phyloP scores from a whole-genome alignment of 371 early-diverging fungal genomes.

The Thermomucor indicae-seudaticae region DNA sequence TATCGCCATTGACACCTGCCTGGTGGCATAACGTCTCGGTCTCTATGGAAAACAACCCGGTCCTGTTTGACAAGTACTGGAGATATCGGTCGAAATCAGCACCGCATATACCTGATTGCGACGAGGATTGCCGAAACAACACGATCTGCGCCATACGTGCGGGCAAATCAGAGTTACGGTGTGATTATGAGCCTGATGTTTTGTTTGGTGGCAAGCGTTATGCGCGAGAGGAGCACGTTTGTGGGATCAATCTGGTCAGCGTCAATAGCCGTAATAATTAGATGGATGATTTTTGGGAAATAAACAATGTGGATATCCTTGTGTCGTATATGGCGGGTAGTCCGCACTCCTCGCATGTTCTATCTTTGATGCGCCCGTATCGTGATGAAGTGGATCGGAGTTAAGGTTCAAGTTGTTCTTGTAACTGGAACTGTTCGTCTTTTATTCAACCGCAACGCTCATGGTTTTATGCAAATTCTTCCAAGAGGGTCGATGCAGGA shows the following conservation, averaged over 20 bases:
- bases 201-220: not conserved
- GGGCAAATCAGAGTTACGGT: slow-evolving; percentile 48
- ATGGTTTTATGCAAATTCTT: slow-evolving; percentile 48
- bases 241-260: slow-evolving; percentile 3
- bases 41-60: slow-evolving; percentile 38
- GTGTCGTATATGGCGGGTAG: too few species aligned
- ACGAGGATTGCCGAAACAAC: slow-evolving; percentile 33
- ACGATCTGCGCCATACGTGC: slow-evolving; percentile 50
- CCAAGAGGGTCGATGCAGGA: slow-evolving; percentile 38
- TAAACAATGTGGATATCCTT: too few species aligned
- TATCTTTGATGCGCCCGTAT: too few species aligned
- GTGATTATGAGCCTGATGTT: slow-evolving; percentile 36
- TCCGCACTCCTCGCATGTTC: too few species aligned
- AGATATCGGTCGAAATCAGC: slow-evolving; percentile 40
- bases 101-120: slow-evolving; percentile 21
- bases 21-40: slow-evolving; percentile 62
- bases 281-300: too few species aligned
- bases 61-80: slow-evolving; percentile 44
- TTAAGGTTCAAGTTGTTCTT: too few species aligned
- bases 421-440: too few species aligned
- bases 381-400: too few species aligned
- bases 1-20: slow-evolving; percentile 38
- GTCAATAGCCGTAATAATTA: not conserved
- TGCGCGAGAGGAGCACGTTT: slow-evolving; percentile 4
- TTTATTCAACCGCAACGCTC: not conserved